A percentile compares a stretch with the other conserved stretches of the same genome.
Conservation (phyloP, 805 yeast species). For the Saccharomycopsis fermentans region DNA sequence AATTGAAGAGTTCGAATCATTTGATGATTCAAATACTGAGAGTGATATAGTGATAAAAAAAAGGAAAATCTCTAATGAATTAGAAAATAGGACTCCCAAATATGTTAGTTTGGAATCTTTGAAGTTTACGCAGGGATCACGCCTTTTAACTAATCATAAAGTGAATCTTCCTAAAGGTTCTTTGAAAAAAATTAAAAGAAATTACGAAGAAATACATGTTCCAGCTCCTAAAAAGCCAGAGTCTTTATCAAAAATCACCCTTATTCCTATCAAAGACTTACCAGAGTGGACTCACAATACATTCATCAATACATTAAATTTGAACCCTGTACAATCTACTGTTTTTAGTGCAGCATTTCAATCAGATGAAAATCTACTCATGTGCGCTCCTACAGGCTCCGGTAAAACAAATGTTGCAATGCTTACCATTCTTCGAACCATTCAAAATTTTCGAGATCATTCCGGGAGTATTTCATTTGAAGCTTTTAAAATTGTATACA, state of each 20-base stretch:
- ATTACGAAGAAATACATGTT: constrained; percentile 84
- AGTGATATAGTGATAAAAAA: background rate
- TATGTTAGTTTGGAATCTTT: constrained; percentile 55
- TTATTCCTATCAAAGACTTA: constrained; percentile 25
- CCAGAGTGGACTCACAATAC: constrained; percentile 80
- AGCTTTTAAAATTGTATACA: constrained; percentile 69
- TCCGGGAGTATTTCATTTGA: constrained; percentile 43
- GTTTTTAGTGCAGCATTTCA: constrained; percentile 73
- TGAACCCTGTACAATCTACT: constrained; percentile 77
- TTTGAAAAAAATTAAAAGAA: constrained; percentile 56
- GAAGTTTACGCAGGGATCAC: constrained; percentile 64
- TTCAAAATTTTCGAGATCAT: constrained; percentile 39
- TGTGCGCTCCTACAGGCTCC: constrained; percentile 98
- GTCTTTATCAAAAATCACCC: constrained; percentile 2
- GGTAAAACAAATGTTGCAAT: constrained; percentile 97
- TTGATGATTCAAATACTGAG: constrained; percentile 23
- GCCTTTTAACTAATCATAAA: constrained; percentile 52
- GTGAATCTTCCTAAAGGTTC: constrained; percentile 79
- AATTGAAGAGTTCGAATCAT: constrained; percentile 33
- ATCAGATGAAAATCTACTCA: constrained; percentile 57
- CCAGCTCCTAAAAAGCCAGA: constrained; percentile 65
- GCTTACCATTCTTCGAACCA: constrained; percentile 58
- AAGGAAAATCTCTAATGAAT: constrained; percentile 12
- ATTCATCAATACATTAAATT: constrained; percentile 54
- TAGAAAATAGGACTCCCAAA: constrained; percentile 32